Conservation (phyloP, 371 early-diverging fungal species). For the Mucor racemosus region DNA sequence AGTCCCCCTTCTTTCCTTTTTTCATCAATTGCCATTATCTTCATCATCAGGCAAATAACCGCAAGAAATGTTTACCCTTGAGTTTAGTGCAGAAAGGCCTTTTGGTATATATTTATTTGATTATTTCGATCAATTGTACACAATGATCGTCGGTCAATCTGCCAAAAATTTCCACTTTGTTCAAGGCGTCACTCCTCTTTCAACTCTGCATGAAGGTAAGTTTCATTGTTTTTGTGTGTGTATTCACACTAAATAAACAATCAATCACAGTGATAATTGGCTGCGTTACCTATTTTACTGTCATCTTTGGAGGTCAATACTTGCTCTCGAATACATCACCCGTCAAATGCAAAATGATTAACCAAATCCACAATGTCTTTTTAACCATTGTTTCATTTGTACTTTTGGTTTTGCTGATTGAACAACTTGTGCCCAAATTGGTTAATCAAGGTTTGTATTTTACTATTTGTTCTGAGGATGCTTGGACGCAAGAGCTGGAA, state of each 20-base stretch:
- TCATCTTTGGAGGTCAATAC: conserved; percentile 70
- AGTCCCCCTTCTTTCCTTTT: background rate
- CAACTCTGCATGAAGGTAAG: conserved; percentile 50
- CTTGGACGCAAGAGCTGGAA: conserved; percentile 64
- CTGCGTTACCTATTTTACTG: conserved; percentile 59
- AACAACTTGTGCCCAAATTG: conserved; percentile 68
- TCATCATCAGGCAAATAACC: background rate
- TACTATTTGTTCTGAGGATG: conserved; percentile 57
- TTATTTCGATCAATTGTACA: conserved; percentile 47
- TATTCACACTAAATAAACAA: too few species aligned
- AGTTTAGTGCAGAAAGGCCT: conserved; percentile 45
- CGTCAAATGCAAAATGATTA: conserved; percentile 61
- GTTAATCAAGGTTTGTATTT: conserved; percentile 67
- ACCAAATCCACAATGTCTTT: conserved; percentile 74
- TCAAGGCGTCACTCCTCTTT: conserved; percentile 65
- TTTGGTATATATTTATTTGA: conserved; percentile 56
- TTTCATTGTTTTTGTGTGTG: too few species aligned
- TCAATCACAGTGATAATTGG: conserved; percentile 43
- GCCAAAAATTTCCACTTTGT: conserved; percentile 57
- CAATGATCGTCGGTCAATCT: conserved; percentile 42
- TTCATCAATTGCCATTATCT: background rate
- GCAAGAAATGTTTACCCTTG: conserved; percentile 8
- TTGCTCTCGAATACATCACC: conserved; percentile 59
- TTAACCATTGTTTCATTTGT: conserved; percentile 67
- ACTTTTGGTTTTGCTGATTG: conserved; percentile 65